Conservation (phyloP, 208 protist genomes). For the Trypanosoma brucei region DNA sequence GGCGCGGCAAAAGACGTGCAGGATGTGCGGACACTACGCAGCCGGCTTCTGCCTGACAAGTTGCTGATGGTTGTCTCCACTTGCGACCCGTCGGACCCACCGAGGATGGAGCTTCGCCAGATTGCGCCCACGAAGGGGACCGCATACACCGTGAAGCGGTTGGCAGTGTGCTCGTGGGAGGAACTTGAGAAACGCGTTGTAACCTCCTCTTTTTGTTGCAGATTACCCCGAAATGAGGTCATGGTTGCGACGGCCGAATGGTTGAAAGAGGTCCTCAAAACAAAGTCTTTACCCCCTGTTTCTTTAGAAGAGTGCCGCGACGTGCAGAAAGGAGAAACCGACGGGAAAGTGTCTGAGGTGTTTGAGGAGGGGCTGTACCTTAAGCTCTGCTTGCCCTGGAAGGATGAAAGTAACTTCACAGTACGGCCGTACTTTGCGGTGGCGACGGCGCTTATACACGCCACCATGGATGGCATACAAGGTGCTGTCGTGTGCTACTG, state of each 20-base stretch:
- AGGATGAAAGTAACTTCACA: slow-evolving; percentile 14
- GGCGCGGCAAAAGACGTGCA: slow-evolving; percentile 40
- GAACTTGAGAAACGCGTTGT: slow-evolving; percentile 11
- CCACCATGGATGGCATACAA: slow-evolving; percentile 13
- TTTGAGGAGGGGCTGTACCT: not conserved
- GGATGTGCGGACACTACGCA: slow-evolving; percentile 23
- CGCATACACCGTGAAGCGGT: not conserved
- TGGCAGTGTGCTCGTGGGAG: slow-evolving; percentile 22
- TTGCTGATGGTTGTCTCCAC: slow-evolving; percentile 35
- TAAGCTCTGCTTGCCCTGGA: slow-evolving; percentile 21
- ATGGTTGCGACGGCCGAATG: not conserved
- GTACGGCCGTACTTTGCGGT: slow-evolving; percentile 13
- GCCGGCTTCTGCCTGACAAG: slow-evolving; percentile 25
- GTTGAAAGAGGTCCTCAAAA: not conserved
- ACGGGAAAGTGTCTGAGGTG: not conserved
- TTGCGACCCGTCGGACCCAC: slow-evolving; percentile 8
- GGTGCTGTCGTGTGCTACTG: slow-evolving; percentile 60
- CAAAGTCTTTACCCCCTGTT: not conserved
- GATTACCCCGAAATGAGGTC: not conserved
- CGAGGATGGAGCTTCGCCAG: slow-evolving; percentile 25
- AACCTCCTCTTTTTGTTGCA: not conserved
- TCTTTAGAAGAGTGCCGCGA: not conserved
- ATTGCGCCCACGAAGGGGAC: not conserved
- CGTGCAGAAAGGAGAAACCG: not conserved
- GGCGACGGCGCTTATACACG: slow-evolving; percentile 8